phyloP scores from a whole-genome alignment of 306 rosid species.

The Adenanthera pavonina region DNA sequence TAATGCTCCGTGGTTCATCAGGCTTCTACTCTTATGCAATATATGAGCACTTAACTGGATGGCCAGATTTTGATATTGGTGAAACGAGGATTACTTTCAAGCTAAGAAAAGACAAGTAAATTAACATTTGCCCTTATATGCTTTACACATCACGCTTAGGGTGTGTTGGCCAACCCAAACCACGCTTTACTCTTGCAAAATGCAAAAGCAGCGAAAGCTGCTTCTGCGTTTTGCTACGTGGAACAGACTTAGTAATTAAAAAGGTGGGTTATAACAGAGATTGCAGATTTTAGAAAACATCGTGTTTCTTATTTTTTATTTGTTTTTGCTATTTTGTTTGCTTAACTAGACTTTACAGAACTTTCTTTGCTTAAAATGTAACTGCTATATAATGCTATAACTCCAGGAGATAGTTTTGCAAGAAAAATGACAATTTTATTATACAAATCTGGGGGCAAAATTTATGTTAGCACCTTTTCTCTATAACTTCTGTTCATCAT shows the following conservation, averaged over 20 bases:
- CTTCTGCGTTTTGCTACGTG: too few relatives aligned
- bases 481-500: constrained; percentile 23
- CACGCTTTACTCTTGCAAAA: too few relatives aligned
- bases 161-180: too few relatives aligned
- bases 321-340: not conserved
- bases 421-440: constrained; percentile 19
- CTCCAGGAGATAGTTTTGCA: constrained; percentile 18
- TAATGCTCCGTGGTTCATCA: constrained; percentile 80
- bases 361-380: constrained; percentile 9
- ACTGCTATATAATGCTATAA: not conserved
- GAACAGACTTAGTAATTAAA: not conserved
- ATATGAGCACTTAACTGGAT: constrained; percentile 77
- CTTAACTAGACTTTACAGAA: constrained; percentile 15
- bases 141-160: not conserved
- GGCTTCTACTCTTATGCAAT: constrained; percentile 92
- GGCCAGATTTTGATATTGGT: constrained; percentile 82
- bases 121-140: not conserved
- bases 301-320: constrained; percentile 6
- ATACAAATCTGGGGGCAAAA: constrained; percentile 17
- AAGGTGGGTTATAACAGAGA: not conserved
- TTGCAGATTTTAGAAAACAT: not conserved
- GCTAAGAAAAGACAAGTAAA: constrained; percentile 81
- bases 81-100: constrained; percentile 91
- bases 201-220: too few relatives aligned
- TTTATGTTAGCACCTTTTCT: constrained; percentile 6